Percentiles rank a stretch among this genome's conserved stretches.
Conservation (phyloP, 352 stramenopile species). For the Pythium utonaiense region DNA sequence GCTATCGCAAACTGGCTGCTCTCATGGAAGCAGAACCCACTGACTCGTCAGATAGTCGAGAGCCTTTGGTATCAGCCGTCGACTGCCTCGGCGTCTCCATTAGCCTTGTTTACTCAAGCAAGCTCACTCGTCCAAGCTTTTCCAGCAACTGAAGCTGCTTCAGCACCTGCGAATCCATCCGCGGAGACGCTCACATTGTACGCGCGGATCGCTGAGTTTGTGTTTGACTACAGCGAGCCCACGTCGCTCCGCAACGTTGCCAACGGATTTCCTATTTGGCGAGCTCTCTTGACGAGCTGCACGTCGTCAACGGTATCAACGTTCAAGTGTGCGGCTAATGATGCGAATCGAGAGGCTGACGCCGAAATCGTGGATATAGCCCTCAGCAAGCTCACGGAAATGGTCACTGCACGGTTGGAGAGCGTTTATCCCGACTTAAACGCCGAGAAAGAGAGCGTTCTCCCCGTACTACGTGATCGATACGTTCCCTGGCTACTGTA, state of each 20-base stretch:
- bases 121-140: slow-evolving; percentile 8
- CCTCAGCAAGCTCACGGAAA: not conserved
- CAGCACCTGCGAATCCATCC: not conserved
- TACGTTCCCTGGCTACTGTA: slow-evolving; percentile 39
- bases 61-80: slow-evolving; percentile 37
- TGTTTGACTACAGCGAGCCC: slow-evolving; percentile 25
- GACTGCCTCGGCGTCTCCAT: slow-evolving; percentile 1
- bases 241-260: slow-evolving; percentile 29
- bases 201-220: slow-evolving; percentile 8
- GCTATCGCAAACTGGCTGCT: slow-evolving; percentile 44
- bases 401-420: not conserved
- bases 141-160: slow-evolving; percentile 3
- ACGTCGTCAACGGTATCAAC: slow-evolving; percentile 5
- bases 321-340: slow-evolving; percentile 3
- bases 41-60: slow-evolving; percentile 44
- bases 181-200: not conserved
- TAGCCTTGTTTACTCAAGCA: not conserved
- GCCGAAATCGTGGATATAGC: not conserved
- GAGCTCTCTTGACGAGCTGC: slow-evolving; percentile 34
- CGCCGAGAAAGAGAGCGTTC: not conserved
- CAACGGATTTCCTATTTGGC: slow-evolving; percentile 40
- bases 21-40: slow-evolving; percentile 51
- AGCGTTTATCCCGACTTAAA: not conserved
- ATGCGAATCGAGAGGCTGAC: not conserved
- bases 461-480: slow-evolving; percentile 26